Base-by-base conservation (phyloP, 257 asterid species). In the Ballota nigra region DNA sequence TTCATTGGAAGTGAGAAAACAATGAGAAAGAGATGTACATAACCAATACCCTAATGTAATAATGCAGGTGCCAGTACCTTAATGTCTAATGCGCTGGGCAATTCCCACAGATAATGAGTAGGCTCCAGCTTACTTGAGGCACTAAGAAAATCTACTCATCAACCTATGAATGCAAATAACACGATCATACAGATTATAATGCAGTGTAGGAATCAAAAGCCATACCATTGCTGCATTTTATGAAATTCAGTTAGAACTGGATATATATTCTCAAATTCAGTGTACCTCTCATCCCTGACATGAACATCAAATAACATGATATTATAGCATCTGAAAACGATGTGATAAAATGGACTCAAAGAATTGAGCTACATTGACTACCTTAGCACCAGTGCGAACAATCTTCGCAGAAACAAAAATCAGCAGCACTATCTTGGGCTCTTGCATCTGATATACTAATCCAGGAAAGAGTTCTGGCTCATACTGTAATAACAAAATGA, bases 391-490 rank as follows among this genome's bases (percentile, higher is more conserved):
- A 4, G 98, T 92, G 58, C 90, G 89, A 63, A 92, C 98, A 79
- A 92, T 92, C 80, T 92, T 92, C 77, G 97, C 98, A 29, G 98
- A 92, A 18, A 92, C 98, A 63, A 92, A 92, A 23, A 92, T 92
- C 59, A 90, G 98, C 76, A 92, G 87, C 75, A 92, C 98, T 70
- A 92, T 92, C 78, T 92, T 92, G 5, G 98, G 98, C 65, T 92
- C 96, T 74, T 90, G 90, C 98, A 92, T 92, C 68, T 97, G 87
- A 78, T 92, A 92, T 75, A 90, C 88, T 77, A 92, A 61, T 69
- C 97, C 98, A 70, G 97, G 98, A 78, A 92, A 92, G 56, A 90
- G 83, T 82, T 92, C 98, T 41, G 98, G 98, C 74, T 92, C 98
- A 70, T 92, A 92, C 98, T 92, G 86, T 70, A 71, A 71, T 77